These are phyloP conservation scores for Chytriomyces sp. DNA, from an alignment of 192 early-diverging fungal genomes.

Conservation along the genomic window DNA sequence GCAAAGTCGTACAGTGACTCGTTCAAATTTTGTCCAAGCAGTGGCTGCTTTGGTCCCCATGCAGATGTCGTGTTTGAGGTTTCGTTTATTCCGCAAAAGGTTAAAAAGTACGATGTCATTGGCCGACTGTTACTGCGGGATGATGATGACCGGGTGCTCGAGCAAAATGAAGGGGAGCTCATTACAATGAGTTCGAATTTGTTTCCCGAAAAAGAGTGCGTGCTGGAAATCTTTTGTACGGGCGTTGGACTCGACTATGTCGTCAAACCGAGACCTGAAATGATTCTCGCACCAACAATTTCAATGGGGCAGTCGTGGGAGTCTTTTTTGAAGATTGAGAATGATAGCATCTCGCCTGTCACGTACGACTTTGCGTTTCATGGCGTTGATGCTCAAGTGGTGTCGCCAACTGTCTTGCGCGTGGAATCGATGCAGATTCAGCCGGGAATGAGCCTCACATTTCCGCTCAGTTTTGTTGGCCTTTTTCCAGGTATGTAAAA, in stretches of 20 bases:
- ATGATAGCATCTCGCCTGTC: conserved; percentile 47
- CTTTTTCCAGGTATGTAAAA: conserved; percentile 32
- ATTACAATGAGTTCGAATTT: neutral
- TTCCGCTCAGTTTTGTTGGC: conserved; percentile 8
- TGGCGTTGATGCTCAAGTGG: conserved; percentile 32
- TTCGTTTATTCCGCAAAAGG: conserved; percentile 38
- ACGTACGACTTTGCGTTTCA: conserved; percentile 41
- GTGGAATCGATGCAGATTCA: neutral
- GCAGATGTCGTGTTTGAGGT: conserved; percentile 44
- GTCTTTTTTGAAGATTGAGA: conserved; percentile 35
- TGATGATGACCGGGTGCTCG: conserved; percentile 24
- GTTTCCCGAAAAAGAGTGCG: conserved; percentile 14
- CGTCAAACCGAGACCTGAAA: conserved; percentile 32
- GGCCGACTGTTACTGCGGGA: conserved; percentile 42
- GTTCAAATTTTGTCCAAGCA: conserved; percentile 40
- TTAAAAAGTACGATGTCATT: conserved; percentile 47
- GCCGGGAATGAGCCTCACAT: neutral
- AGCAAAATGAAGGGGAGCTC: neutral
- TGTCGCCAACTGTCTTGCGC: conserved; percentile 2
- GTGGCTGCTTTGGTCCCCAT: conserved; percentile 43
- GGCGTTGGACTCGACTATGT: conserved; percentile 39
- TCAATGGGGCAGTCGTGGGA: conserved; percentile 28
- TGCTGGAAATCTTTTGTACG: conserved; percentile 40
- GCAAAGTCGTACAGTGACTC: conserved; percentile 8
- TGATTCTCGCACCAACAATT: conserved; percentile 43